A percentile compares a stretch with the other conserved stretches of the same genome.
phyloP scores from a whole-genome alignment of 1,139 yeast species.

The Kodamaea fungicola region DNA sequence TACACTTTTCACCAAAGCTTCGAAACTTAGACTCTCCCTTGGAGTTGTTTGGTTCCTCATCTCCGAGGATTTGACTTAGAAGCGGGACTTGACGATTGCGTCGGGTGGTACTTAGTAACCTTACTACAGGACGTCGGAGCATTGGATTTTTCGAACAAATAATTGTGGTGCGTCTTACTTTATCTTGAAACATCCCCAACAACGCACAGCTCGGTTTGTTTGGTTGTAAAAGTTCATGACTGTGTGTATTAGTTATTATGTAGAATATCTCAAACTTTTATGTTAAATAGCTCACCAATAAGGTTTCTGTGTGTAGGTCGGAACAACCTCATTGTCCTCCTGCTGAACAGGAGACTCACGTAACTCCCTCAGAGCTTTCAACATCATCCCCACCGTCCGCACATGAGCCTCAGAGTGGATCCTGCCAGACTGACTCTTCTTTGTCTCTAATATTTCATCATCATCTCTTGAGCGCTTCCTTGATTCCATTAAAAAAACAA shows the following conservation, averaged over 20 bases:
- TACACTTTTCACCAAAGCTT: conserved; percentile 46
- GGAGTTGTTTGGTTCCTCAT: conserved; percentile 12
- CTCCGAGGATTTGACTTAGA: conserved; percentile 16
- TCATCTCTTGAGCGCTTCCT: conserved; percentile 11
- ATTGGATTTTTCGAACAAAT: too few species aligned
- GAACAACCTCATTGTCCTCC: conserved; percentile 1
- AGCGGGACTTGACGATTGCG: conserved; percentile 13
- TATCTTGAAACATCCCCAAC: too few species aligned
- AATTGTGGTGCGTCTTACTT: too few species aligned
- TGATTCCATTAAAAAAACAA: conserved; percentile 2
- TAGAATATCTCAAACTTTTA: not conserved
- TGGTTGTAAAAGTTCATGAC: too few species aligned
- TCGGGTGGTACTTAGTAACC: conserved; percentile 2
- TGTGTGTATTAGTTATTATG: too few species aligned
- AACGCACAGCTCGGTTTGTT: too few species aligned
- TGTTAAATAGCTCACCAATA: conserved; percentile 18
- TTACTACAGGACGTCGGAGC: not conserved
- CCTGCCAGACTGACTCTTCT: conserved; percentile 22
- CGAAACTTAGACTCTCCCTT: conserved; percentile 17
- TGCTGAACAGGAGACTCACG: conserved; percentile 3
- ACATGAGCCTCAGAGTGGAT: conserved; percentile 32
- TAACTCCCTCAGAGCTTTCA: conserved; percentile 15
- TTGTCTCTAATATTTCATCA: conserved; percentile 6
- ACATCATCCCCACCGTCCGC: conserved; percentile 28
- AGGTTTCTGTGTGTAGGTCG: conserved; percentile 23